Evolutionary conservation across 139 green algal genomes (phyloP), one percentile per base, ranked within the genome.

Genomic region (Chloropicon primus): DNA sequence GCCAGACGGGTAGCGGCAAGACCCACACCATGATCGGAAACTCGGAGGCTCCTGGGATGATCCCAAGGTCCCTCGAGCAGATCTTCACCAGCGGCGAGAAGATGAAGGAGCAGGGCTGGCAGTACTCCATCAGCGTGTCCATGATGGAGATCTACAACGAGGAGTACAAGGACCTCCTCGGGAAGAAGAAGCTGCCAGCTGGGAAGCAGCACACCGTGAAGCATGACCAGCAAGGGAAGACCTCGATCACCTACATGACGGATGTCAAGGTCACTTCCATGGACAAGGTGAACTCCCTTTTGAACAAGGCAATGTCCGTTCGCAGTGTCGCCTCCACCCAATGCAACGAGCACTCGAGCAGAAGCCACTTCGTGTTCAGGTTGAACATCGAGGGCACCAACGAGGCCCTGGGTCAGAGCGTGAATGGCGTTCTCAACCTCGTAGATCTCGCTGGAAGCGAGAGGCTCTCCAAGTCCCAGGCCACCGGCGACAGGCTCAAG

Each of bases 111-210:
- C 85, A 94, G 79, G 92, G 90, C 28, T 97, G 93, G 93, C 76
- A 76, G n/a, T 97, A 94, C 80, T 82, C 80, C 62, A 96, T 97
- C 90, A 89, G 85, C 24, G 85, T 85, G 21, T 92, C 82, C 83
- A 96, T 97, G 88, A 80, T 98, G 22, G 93, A 98, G 85, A 95
- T 97, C 79, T 96, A 98, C 90, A 98, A 98, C 83, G 93, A 98
- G 86, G 89, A 94, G 27, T 78, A 87, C 0, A 75, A 75, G 21
- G 77, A 86, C 71, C 77, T 85, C 25, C 75, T 90, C 24, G 28
- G 74, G 3, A 71, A 29, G 21, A 62, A 62, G 41, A 62, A 72
- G 76, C 78, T 54, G 74, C 78, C 74, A 72, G 22, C 53, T 54
- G 75, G 76, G 54, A 88, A 89, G 77, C 84, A 86, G 72, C 79